Evolutionary conservation across 1,139 yeast genomes (phyloP).

Genomic region (Candida tunisiensis): DNA sequence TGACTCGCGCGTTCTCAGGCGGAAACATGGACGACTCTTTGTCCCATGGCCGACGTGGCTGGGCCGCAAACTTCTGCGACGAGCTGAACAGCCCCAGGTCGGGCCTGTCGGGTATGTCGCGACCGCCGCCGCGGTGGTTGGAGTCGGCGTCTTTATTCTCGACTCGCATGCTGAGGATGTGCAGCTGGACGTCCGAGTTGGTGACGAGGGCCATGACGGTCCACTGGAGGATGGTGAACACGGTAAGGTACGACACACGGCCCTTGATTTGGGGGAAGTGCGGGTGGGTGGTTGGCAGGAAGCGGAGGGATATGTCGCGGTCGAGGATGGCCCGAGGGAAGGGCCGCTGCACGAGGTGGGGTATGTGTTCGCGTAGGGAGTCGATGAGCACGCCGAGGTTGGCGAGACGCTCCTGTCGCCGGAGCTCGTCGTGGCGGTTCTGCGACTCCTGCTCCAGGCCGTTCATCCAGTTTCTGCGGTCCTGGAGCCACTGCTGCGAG

Average conservation of each 20-base stretch:
- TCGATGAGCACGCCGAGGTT: too few relatives aligned
- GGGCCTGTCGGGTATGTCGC: too few relatives aligned
- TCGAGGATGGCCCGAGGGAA: constrained; percentile 35
- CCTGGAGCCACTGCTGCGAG: too few relatives aligned
- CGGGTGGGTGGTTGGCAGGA: constrained; percentile 47
- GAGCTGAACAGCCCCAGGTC: too few relatives aligned
- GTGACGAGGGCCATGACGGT: constrained; percentile 12
- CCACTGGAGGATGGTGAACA: constrained; percentile 17
- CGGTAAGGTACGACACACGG: constrained; percentile 34
- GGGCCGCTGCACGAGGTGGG: constrained; percentile 33
- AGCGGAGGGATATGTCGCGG: constrained; percentile 34
- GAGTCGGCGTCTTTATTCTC: background rate
- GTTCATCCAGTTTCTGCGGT: too few relatives aligned
- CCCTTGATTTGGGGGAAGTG: constrained; percentile 50
- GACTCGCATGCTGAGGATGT: constrained; percentile 7
- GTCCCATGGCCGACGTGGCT: too few relatives aligned
- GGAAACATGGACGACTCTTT: too few relatives aligned
- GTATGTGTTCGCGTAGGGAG: constrained; percentile 34
- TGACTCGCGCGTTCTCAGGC: constrained; percentile 3
- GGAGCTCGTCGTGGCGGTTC: too few relatives aligned
- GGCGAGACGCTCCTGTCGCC: too few relatives aligned
- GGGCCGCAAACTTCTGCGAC: too few relatives aligned
- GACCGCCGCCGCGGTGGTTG: too few relatives aligned
- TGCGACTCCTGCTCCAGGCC: too few relatives aligned
- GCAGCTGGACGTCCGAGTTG: constrained; percentile 12